Conservation (phyloP, 305 asterid species). For the Striga hermonthica region DNA sequence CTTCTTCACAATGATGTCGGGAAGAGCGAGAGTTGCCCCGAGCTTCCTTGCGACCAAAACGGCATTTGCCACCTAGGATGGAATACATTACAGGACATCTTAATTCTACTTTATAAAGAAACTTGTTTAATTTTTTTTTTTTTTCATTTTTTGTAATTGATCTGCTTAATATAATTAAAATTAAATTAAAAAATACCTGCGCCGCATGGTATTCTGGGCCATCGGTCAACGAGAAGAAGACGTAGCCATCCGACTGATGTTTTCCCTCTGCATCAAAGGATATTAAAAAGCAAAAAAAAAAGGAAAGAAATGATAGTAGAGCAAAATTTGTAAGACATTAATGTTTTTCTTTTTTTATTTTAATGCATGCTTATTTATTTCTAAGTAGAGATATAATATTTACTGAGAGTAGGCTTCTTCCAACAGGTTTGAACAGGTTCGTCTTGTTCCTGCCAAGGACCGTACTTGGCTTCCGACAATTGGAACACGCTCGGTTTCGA, state of each 20-base stretch:
- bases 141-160: too few species aligned
- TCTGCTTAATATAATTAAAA: neutral
- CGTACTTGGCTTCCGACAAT: constrained; percentile 29
- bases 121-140: too few species aligned
- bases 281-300: neutral
- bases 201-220: constrained; percentile 63
- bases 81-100: constrained; percentile 1
- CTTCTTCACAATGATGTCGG: constrained; percentile 40
- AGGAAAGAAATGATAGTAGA: neutral
- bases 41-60: constrained; percentile 51
- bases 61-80: constrained; percentile 41
- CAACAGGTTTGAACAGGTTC: constrained; percentile 48
- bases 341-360: too few species aligned
- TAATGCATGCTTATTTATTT: neutral
- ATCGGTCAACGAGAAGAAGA: constrained; percentile 47
- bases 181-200: constrained; percentile 40
- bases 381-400: constrained; percentile 25
- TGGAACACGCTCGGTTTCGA: constrained; percentile 35
- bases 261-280: constrained; percentile 34
- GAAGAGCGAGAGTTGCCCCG: constrained; percentile 60
- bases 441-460: constrained; percentile 38
- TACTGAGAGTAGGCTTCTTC: constrained; percentile 35
- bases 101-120: neutral
- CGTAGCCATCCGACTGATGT: constrained; percentile 41
- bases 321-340: neutral